A percentile compares a stretch with the other conserved stretches of the same genome.
Evolutionary conservation across 1,139 yeast genomes (phyloP).

Genomic region (Yamadazyma triangularis): DNA sequence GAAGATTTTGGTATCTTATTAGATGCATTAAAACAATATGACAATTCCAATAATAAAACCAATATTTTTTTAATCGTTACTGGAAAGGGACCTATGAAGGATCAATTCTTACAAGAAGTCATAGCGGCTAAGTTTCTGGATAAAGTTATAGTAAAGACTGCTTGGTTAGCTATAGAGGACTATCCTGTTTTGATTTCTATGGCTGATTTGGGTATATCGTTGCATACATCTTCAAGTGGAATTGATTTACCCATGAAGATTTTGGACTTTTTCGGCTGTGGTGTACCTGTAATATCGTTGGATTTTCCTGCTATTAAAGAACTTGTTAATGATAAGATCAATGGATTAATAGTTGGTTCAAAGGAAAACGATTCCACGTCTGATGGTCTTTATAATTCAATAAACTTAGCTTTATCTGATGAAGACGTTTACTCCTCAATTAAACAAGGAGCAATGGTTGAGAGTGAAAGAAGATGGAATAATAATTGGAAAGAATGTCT

Average conservation of each 20-base stretch:
- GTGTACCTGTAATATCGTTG: slow-evolving; percentile 83
- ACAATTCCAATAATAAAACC: slow-evolving; percentile 18
- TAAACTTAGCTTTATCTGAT: slow-evolving; percentile 44
- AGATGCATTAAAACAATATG: slow-evolving; percentile 63
- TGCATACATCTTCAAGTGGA: slow-evolving; percentile 91
- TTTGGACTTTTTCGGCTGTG: slow-evolving; percentile 94
- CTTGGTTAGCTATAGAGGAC: slow-evolving; percentile 77
- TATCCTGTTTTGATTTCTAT: slow-evolving; percentile 72
- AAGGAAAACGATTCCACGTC: slow-evolving; percentile 12
- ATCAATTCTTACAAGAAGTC: slow-evolving; percentile 44
- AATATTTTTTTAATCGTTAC: slow-evolving; percentile 68
- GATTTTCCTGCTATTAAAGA: slow-evolving; percentile 70
- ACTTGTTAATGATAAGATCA: slow-evolving; percentile 37
- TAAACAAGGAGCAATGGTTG: slow-evolving; percentile 65
- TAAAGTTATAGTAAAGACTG: slow-evolving; percentile 53
- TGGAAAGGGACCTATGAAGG: slow-evolving; percentile 87
- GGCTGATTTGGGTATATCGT: slow-evolving; percentile 85
- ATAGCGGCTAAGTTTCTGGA: slow-evolving; percentile 36
- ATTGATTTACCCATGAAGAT: slow-evolving; percentile 96
- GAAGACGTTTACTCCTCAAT: slow-evolving; percentile 29
- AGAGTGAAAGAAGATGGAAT: slow-evolving; percentile 70
- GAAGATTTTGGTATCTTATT: slow-evolving; percentile 76
- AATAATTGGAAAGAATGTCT: slow-evolving; percentile 57
- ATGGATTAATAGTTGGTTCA: neutral
- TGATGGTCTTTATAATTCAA: slow-evolving; percentile 43